Base-by-base conservation (phyloP, 164 flowering plant species). In the Cinnamomum chago region DNA sequence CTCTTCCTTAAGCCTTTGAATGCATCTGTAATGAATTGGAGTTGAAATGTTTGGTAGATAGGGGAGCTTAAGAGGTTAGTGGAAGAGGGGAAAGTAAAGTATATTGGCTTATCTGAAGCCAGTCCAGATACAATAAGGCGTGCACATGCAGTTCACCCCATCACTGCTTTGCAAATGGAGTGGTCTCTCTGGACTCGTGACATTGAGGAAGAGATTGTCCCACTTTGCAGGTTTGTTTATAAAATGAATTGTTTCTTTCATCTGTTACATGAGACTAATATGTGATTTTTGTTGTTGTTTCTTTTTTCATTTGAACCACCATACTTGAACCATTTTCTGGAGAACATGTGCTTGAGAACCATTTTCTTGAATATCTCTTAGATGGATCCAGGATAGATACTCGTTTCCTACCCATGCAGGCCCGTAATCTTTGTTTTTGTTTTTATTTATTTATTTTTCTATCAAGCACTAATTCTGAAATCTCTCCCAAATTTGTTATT, bases 141-240 rank as follows among this genome's bases (percentile, higher is more conserved):
- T 25, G 83, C 81, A 9, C 77, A 81, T 81, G 77, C 79, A 14
- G 79, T 78, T 27, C 81, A 78, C 6, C 83, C 83, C 27, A 67
- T 81, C 15, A 76, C 77, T 6, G 79, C 81, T 28, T 13, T 81
- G 50, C 83, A 81, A 35, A 78, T 81, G 70, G 83, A 81, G 30
- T 81, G 73, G 68, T 81, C 81, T 18, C 60, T 78, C 3, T 81
- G 79, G 83, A 62, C 75, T 67, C 83, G 77, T 30, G 81, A 78
- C 20, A 76, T 78, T 67, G 81, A 78, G 60, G 81, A 78, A 69
- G 72, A 78, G 52, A 75, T 81, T 40, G n/a, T 75, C 25, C 83
- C 83, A 40, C 75, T 81, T 50, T 78, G 83, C 79, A 75, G 81
- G 83, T 81, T 6, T 52, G 62, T 73, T 75, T 76, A 50, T 5